Base-by-base conservation (phyloP, 768 basidiomycete genomes). In the Amanita brunnescens region DNA sequence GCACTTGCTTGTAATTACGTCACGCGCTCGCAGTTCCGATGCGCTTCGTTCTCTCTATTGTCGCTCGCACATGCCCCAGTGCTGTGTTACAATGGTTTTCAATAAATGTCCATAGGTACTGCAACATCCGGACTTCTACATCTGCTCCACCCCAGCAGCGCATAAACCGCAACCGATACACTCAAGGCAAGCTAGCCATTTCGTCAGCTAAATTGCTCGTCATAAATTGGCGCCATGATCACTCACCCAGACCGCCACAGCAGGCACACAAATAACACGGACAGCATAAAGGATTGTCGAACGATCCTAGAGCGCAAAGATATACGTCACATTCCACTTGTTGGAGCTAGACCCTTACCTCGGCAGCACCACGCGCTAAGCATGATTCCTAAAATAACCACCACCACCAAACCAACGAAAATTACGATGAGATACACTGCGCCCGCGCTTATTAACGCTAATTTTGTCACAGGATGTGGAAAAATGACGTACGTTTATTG, bases 251-350 rank as follows among this genome's bases (percentile, higher is more conserved):
- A 34, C 83, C 83, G 51, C 83, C 83, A 51, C 82, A 85, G 61
- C 81, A 85, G 3, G 83, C 83, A 55, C 83, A 85, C 6, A 84
- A 69, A 61, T 86, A 86, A 58, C 83, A 85, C 0, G 83, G 83
- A 57, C 81, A 83, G 57, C 81, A 85, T 0, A 75, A 66, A 2
- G 83, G 83, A 52, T 85, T 85, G 54, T 78, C 58, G 58, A 83
- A 84, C 0, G 76, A 61, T 13, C 76, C 79, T 79, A 43, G 9
- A 35, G 29, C 6, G 21, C 16, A 8, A 16, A n/a, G 16, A 3
- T 16, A 48, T 18, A 10, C 12, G 32, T 23, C n/a, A 13, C 2
- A 18, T 20, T 23, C 33, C 5, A 6, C 29, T 26, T 24, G 45
- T 18, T 16, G 20, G 24, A 46, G 32, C 20, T 21, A 51, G 54